Evolutionary conservation across 75 land plant species (phyloP).

Genomic region (Selaginella tamariscina): DNA sequence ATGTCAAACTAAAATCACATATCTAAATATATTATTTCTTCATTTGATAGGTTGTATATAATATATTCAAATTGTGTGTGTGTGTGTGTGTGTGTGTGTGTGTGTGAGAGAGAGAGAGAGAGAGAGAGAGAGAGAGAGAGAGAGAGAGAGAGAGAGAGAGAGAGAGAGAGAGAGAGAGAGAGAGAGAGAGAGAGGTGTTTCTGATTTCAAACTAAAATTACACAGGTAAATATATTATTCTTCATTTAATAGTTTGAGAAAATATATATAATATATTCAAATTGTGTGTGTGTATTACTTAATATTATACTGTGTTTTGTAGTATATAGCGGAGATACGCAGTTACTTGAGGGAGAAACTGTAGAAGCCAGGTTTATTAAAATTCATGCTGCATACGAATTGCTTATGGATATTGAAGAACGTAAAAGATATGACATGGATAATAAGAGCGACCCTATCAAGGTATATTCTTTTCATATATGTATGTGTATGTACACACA

Average conservation of each 20-base stretch:
- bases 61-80: too few species aligned
- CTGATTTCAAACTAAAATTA: too few species aligned
- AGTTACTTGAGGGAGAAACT: conserved; percentile 83
- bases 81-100: too few species aligned
- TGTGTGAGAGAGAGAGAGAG: too few species aligned
- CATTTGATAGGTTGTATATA: too few species aligned
- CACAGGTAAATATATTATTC: neutral
- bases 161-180: too few species aligned
- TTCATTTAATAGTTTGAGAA: neutral
- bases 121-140: too few species aligned
- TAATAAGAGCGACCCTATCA: conserved; percentile 71
- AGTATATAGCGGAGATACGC: conserved; percentile 90
- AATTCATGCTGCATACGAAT: conserved; percentile 98
- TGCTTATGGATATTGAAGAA: conserved; percentile 65
- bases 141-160: too few species aligned
- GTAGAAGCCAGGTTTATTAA: conserved; percentile 85
- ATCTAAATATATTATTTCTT: too few species aligned
- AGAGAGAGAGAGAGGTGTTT: too few species aligned
- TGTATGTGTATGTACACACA: neutral
- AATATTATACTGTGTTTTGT: neutral
- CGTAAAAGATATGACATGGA: conserved; percentile 69
- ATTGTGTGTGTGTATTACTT: neutral
- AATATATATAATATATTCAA: neutral
- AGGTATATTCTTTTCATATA: conserved; percentile 35
- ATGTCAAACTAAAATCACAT: too few species aligned